Percentiles rank a stretch among this genome's conserved stretches.
These are phyloP conservation scores for Xylaria sp. DNA, from an alignment of 2,329 filamentous ascomycete genomes.

Conservation along the genomic window DNA sequence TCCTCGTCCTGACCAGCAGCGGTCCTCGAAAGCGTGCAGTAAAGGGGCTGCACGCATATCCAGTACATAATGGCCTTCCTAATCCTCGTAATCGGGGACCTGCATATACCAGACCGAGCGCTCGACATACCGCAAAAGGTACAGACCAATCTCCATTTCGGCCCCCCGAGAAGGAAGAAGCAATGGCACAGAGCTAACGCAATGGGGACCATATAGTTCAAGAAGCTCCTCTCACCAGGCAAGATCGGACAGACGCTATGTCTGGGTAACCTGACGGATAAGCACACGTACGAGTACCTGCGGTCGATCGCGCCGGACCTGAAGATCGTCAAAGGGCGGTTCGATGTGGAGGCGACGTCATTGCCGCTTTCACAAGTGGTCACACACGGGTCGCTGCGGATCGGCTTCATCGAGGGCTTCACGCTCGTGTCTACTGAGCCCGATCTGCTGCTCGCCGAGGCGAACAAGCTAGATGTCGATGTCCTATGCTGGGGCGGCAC, in stretches of 20 bases:
- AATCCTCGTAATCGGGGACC: slow-evolving; percentile 90
- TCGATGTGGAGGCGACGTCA: slow-evolving; percentile 73
- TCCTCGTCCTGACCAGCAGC: neutral
- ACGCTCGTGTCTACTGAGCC: slow-evolving; percentile 74
- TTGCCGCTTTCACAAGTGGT: slow-evolving; percentile 73
- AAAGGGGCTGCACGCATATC: slow-evolving; percentile 1
- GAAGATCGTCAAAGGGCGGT: slow-evolving; percentile 74
- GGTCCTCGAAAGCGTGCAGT: slow-evolving; percentile 4
- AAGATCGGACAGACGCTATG: slow-evolving; percentile 86
- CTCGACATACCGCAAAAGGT: slow-evolving; percentile 93
- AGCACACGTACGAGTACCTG: slow-evolving; percentile 82
- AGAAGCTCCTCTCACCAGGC: slow-evolving; percentile 83
- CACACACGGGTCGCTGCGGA: slow-evolving; percentile 71
- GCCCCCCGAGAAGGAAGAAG: neutral
- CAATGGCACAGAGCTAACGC: slow-evolving; percentile 32
- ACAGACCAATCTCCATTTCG: slow-evolving; percentile 38
- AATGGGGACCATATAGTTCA: slow-evolving; percentile 67
- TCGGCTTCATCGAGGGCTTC: slow-evolving; percentile 75
- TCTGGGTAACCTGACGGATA: slow-evolving; percentile 82
- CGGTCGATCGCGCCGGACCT: slow-evolving; percentile 77
- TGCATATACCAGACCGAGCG: slow-evolving; percentile 92
- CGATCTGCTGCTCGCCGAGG: slow-evolving; percentile 73
- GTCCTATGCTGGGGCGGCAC: slow-evolving; percentile 76
- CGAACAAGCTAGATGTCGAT: slow-evolving; percentile 74
- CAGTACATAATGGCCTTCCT: slow-evolving; percentile 79